phyloP scores from a whole-genome alignment of 1,139 yeast genomes.

The Lodderomyces theae region DNA sequence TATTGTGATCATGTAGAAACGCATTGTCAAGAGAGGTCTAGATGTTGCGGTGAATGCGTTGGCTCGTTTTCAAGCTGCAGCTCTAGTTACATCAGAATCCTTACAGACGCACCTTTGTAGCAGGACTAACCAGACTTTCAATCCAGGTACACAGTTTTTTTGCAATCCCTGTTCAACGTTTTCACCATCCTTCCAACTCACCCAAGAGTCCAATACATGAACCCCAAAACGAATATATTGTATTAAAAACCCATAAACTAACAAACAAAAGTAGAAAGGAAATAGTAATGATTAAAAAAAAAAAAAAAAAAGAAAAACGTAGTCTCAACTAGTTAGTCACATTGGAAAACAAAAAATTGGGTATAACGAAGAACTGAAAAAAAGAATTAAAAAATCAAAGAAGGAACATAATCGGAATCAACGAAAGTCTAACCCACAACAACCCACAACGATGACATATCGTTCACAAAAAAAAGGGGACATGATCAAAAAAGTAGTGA shows the following conservation, averaged over 20 bases:
- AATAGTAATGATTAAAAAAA: background rate
- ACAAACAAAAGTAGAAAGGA: background rate
- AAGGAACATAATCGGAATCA: no score
- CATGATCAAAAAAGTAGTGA: no score
- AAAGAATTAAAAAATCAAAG: background rate
- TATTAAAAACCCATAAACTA: background rate
- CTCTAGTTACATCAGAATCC: background rate
- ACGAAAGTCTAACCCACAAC: no score
- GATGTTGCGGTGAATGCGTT: background rate
- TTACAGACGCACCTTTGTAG: background rate
- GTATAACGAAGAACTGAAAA: background rate
- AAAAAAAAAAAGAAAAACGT: background rate
- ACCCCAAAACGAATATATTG: background rate
- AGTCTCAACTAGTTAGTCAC: no score
- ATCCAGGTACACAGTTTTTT: no score
- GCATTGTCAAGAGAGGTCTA: no score
- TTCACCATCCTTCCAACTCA: no score
- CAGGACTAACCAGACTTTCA: no score
- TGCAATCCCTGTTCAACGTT: background rate
- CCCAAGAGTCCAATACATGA: no score
- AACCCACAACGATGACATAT: no score
- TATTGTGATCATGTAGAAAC: no score
- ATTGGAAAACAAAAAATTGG: background rate
- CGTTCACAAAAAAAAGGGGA: no score
- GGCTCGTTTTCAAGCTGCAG: background rate